A percentile compares a stretch with the other conserved stretches of the same genome.
Conservation (phyloP, 169 alveolate genomes). For the Cryptosporidium sp. region DNA sequence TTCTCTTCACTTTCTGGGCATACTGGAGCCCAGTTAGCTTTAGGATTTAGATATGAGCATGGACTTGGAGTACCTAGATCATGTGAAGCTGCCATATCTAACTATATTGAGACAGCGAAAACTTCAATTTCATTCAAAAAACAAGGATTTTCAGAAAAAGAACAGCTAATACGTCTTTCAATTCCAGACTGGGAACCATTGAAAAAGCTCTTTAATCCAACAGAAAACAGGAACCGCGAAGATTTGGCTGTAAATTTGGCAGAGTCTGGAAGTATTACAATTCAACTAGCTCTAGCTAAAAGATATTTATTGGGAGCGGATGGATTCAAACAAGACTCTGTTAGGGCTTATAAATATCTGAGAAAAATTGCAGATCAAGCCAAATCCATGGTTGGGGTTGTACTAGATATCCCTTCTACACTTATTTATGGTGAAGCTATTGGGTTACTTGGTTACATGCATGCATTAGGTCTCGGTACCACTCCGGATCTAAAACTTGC, state of each 20-base stretch:
- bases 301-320: conserved; percentile 54
- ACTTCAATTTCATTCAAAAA: neutral
- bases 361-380: conserved; percentile 63
- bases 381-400: conserved; percentile 29
- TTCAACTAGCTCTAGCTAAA: conserved; percentile 64
- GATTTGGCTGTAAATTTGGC: conserved; percentile 62
- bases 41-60: conserved; percentile 56
- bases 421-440: conserved; percentile 64
- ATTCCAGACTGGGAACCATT: conserved; percentile 73
- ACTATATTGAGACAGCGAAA: conserved; percentile 55
- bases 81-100: conserved; percentile 42
- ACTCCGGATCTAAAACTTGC: conserved; percentile 25
- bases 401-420: conserved; percentile 34
- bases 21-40: conserved; percentile 48
- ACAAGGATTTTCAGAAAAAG: conserved; percentile 14
- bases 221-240: conserved; percentile 36
- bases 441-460: conserved; percentile 63
- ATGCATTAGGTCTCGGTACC: conserved; percentile 61
- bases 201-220: conserved; percentile 21
- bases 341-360: conserved; percentile 44
- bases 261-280: conserved; percentile 53
- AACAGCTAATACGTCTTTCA: conserved; percentile 43
- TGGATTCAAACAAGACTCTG: conserved; percentile 40
- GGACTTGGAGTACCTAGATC: conserved; percentile 52
- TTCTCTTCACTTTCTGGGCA: conserved; percentile 57